These are phyloP conservation scores for Phytopythium litorale DNA, from an alignment of 352 stramenopile species.

Conservation along the genomic window DNA sequence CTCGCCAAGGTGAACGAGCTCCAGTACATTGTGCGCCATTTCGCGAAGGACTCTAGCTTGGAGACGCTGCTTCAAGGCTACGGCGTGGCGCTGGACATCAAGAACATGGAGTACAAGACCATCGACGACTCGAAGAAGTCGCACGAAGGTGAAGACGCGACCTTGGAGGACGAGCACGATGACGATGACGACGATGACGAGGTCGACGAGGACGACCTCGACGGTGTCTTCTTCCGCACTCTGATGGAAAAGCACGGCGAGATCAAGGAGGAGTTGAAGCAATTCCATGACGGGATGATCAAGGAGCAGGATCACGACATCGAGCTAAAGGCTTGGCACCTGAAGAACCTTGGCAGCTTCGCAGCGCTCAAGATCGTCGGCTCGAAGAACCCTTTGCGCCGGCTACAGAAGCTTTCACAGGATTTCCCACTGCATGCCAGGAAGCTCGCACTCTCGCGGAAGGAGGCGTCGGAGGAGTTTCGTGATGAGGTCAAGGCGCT, in stretches of 20 bases:
- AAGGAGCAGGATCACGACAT: conserved; percentile 44
- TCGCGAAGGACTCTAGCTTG: conserved; percentile 51
- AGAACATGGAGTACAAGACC: conserved; percentile 97
- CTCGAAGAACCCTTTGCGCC: conserved; percentile 71
- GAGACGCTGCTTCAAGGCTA: conserved; percentile 90
- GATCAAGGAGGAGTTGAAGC: conserved; percentile 46
- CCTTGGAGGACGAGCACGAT: conserved; percentile 27
- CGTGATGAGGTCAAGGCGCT: conserved; percentile 35
- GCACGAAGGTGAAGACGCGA: conserved; percentile 30
- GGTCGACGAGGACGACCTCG: conserved; percentile 57
- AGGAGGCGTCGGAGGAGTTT: conserved; percentile 45
- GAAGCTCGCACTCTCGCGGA: conserved; percentile 66
- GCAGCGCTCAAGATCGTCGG: conserved; percentile 67
- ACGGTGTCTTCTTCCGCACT: conserved; percentile 61
- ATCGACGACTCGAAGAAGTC: conserved; percentile 89
- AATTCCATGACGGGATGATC: conserved; percentile 48
- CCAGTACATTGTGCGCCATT: conserved; percentile 85
- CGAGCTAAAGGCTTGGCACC: conserved; percentile 81
- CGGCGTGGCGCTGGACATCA: conserved; percentile 92
- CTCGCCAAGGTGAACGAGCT: conserved; percentile 52
- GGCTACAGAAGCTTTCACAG: conserved; percentile 77
- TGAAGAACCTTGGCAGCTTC: conserved; percentile 87
- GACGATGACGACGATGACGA: conserved; percentile 31
- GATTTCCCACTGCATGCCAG: conserved; percentile 88
- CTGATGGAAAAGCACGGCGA: conserved; percentile 33